Conservation (phyloP, 2,329 filamentous ascomycete species). For the Colletotrichum musicola region DNA sequence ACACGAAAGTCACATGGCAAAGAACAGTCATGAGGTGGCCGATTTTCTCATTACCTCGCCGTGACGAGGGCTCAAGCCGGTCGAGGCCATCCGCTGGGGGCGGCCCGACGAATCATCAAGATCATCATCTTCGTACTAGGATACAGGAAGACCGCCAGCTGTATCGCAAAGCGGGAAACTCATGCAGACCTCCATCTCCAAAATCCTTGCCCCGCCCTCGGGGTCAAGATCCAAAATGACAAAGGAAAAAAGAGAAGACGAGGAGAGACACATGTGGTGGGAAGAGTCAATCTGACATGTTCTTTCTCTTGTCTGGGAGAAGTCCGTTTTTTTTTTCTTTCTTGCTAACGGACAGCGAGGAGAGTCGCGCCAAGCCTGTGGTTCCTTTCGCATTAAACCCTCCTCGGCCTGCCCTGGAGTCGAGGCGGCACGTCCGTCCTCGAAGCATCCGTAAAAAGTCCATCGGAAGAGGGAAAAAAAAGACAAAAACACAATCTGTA, state of each 20-base stretch:
- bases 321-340: constrained; percentile 21
- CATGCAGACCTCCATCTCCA: constrained; percentile 35
- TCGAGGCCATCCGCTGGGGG: constrained; percentile 45
- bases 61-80: constrained; percentile 48
- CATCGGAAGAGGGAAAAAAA: constrained; percentile 12
- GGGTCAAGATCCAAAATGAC: constrained; percentile 22
- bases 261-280: constrained; percentile 46
- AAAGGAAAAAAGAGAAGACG: constrained; percentile 30
- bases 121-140: constrained; percentile 38
- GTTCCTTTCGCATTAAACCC: constrained; percentile 19
- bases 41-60: constrained; percentile 54
- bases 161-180: constrained; percentile 41
- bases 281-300: constrained; percentile 39
- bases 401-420: constrained; percentile 39
- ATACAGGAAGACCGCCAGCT: constrained; percentile 35
- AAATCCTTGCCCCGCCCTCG: constrained; percentile 13
- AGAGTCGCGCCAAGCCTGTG: constrained; percentile 14
- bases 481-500: constrained; percentile 32
- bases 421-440: constrained; percentile 30
- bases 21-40: constrained; percentile 48
- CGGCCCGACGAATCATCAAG: constrained; percentile 41
- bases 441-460: constrained; percentile 32
- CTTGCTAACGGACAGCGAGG: constrained; percentile 16
- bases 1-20: background rate
- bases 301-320: constrained; percentile 16